Evolutionary conservation across 2,329 filamentous ascomycete species (phyloP).

Genomic region (Monosporascus ibericus): DNA sequence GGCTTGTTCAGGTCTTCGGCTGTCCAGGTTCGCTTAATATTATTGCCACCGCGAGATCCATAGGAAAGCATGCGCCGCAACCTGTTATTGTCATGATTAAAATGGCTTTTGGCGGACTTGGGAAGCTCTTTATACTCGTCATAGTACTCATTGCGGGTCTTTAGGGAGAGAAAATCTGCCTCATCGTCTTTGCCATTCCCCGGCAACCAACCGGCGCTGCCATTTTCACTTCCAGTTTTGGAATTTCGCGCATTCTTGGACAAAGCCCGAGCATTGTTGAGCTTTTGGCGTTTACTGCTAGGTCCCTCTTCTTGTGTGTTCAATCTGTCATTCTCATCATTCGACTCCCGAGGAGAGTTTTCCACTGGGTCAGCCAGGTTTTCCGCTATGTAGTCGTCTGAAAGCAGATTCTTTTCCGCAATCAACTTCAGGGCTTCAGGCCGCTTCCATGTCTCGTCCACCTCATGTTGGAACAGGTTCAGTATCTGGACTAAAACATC

Average conservation of each 20-base stretch:
- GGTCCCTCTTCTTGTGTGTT: neutral
- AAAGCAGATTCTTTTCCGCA: conserved; percentile 10
- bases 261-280: neutral
- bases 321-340: neutral
- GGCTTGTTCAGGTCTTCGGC: conserved; percentile 12
- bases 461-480: conserved; percentile 22
- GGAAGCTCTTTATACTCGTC: conserved; percentile 18
- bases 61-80: conserved; percentile 19
- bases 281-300: neutral
- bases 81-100: conserved; percentile 19
- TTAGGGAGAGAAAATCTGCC: conserved; percentile 8
- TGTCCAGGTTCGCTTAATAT: conserved; percentile 3
- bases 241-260: neutral
- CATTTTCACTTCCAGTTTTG: neutral
- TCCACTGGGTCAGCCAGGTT: neutral
- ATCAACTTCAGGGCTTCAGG: conserved; percentile 14
- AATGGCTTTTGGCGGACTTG: conserved; percentile 6
- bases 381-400: neutral
- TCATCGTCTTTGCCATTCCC: too few species aligned
- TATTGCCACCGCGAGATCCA: conserved; percentile 1
- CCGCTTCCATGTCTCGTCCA: conserved; percentile 15
- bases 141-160: conserved; percentile 16
- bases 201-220: neutral
- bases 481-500: conserved; percentile 16
- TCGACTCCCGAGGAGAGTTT: conserved; percentile 1